Percentiles rank a stretch among this genome's conserved stretches.
These are phyloP conservation scores for Skeletonema potamos DNA, from an alignment of 108 stramenopile species.

Conservation along the genomic window DNA sequence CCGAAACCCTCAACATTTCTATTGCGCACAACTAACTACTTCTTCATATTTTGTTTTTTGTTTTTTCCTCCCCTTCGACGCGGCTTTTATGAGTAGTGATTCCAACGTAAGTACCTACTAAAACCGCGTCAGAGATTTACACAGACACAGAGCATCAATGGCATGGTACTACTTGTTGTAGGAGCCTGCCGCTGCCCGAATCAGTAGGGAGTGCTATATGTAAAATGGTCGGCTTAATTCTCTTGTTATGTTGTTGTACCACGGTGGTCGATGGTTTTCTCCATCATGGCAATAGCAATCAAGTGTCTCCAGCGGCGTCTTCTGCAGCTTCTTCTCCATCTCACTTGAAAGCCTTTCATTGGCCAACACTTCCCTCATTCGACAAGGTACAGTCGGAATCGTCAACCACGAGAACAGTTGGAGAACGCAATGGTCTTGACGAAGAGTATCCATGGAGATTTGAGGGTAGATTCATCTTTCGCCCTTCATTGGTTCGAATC, in stretches of 20 bases:
- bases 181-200: too few species aligned
- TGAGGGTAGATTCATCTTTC: constrained; percentile 57
- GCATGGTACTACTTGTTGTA: too few species aligned
- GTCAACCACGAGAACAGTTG: neutral
- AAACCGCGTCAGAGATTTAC: too few species aligned
- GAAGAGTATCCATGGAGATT: constrained; percentile 50
- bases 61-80: too few species aligned
- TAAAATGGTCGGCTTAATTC: neutral
- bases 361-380: constrained; percentile 3
- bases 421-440: constrained; percentile 44
- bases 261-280: neutral
- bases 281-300: neutral
- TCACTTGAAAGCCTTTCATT: neutral
- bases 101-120: too few species aligned
- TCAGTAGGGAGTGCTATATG: neutral
- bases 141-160: too few species aligned
- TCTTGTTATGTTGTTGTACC: neutral
- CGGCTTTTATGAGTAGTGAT: too few species aligned
- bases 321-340: neutral
- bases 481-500: constrained; percentile 47
- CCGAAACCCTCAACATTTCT: too few species aligned
- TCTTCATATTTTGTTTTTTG: too few species aligned
- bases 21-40: too few species aligned
- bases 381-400: neutral
- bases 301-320: neutral